Evolutionary conservation across 2,329 filamentous ascomycete genomes (phyloP), one percentile per base, ranked within the genome.

Genomic region (Fusarium foetens): DNA sequence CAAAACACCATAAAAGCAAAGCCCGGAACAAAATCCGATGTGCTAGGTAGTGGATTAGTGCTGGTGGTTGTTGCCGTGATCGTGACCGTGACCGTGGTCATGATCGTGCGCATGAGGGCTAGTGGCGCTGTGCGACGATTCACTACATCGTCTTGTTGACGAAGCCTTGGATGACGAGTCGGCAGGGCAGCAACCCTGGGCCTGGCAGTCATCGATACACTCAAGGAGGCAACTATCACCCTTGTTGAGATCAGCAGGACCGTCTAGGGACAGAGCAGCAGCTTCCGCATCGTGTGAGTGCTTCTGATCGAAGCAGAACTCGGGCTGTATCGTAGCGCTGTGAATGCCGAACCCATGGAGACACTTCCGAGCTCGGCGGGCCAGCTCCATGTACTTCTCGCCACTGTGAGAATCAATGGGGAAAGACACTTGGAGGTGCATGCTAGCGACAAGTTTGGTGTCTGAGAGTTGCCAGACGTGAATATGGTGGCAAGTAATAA

Each of bases 381-480:
- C 94, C 42, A 99, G 88, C 71, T 91, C 88, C 95, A 99, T 99
- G 83, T 98, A 99, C 77, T 92, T 90, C 78, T 89, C 88, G 43
- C 89, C 90, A 45, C 92, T 92, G 75, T 94, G 90, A 53, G 93
- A 93, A 79, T 94, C 92, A 81, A 97, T 94, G 75, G 95, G 93
- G 80, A 97, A 97, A 51, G 91, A 91, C 27, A 99, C 92, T 80
- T 97, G 94, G 48, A 99, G 92, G 79, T 99, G 96, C 82, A 99
- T 89, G 16, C 93, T 96, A 17, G 96, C 95, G 41, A 99, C 92
- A 38, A 97, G 87, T 84, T 98, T 97, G 58, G 94, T 96, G 79
- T 98, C 95, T 21, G 93, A 97, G 38, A 99, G 88, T 81, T 98
- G 95, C 96, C 96, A 99, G 70, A 99, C 94, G 80, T 99, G 96